A percentile compares a stretch with the other conserved stretches of the same genome.
These are phyloP conservation scores for Coemansia sp. DNA, from an alignment of 371 early-diverging fungal species.

Conservation along the genomic window DNA sequence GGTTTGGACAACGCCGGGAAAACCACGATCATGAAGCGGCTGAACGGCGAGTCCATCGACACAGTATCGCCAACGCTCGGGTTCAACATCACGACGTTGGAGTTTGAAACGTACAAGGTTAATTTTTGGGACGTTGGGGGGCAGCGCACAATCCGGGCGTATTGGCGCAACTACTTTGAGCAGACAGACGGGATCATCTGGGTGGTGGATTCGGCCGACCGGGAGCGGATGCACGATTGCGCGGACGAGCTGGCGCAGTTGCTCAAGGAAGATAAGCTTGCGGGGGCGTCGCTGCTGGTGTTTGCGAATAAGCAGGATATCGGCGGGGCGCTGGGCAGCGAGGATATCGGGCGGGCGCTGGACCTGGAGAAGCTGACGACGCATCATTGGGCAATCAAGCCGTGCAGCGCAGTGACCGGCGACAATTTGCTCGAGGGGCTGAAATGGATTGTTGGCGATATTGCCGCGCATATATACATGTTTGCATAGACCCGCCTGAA, in stretches of 20 bases:
- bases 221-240: slow-evolving; percentile 77
- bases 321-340: slow-evolving; percentile 70
- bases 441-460: slow-evolving; percentile 93
- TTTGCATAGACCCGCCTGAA: slow-evolving; percentile 15
- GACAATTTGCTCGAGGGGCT: slow-evolving; percentile 82
- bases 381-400: slow-evolving; percentile 90
- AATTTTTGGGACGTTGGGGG: slow-evolving; percentile 99
- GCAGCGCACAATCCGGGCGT: slow-evolving; percentile 94
- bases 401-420: slow-evolving; percentile 91
- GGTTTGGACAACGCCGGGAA: slow-evolving; percentile 99
- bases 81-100: slow-evolving; percentile 93
- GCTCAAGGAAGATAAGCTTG: slow-evolving; percentile 86
- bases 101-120: slow-evolving; percentile 63
- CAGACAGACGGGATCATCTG: slow-evolving; percentile 98
- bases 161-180: slow-evolving; percentile 99
- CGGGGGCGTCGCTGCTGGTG: slow-evolving; percentile 89
- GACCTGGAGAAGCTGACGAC: slow-evolving; percentile 72
- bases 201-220: slow-evolving; percentile 97
- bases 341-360: slow-evolving; percentile 74
- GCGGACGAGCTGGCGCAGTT: slow-evolving; percentile 72
- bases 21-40: slow-evolving; percentile 94
- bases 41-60: slow-evolving; percentile 88
- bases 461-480: slow-evolving; percentile 79
- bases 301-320: slow-evolving; percentile 98
- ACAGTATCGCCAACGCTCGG: slow-evolving; percentile 97